These are phyloP conservation scores for Kwoniella heveanensis DNA, from an alignment of 768 basidiomycete species.

Conservation along the genomic window DNA sequence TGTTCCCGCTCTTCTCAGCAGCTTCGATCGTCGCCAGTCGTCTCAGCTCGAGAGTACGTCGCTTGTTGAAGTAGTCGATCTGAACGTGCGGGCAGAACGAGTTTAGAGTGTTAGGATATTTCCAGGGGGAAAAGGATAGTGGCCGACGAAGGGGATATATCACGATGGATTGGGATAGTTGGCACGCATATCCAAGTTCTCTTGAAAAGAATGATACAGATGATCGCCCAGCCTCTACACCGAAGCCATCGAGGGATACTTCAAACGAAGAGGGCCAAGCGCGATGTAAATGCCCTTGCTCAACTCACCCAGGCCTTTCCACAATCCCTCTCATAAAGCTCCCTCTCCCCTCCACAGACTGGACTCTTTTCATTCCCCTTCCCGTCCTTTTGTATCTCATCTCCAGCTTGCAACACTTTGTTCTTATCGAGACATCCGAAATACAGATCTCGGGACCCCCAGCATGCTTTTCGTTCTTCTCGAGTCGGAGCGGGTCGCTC, in stretches of 20 bases:
- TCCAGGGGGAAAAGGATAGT: too few relatives aligned
- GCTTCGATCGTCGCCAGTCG: conserved; percentile 51
- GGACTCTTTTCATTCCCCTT: conserved; percentile 33
- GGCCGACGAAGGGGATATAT: too few relatives aligned
- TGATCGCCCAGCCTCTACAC: too few relatives aligned
- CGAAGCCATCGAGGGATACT: too few relatives aligned
- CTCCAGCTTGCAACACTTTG: conserved; percentile 72
- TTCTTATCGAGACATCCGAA: conserved; percentile 77
- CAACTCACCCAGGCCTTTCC: conserved; percentile 76
- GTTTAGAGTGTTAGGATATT: too few relatives aligned
- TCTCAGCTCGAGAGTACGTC: conserved; percentile 65
- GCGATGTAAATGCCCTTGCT: background rate
- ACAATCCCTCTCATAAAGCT: conserved; percentile 70
- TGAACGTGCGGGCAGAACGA: conserved; percentile 55
- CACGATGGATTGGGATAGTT: too few relatives aligned
- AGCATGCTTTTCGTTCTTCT: conserved; percentile 76
- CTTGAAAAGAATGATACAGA: too few relatives aligned
- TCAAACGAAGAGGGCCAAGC: too few relatives aligned
- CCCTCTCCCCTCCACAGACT: conserved; percentile 65
- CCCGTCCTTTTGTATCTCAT: conserved; percentile 58
- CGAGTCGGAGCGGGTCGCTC: conserved; percentile 58
- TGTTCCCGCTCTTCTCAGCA: conserved; percentile 33
- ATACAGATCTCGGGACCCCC: conserved; percentile 80
- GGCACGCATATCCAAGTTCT: too few relatives aligned
- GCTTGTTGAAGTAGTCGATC: conserved; percentile 95